Evolutionary conservation across 2,329 filamentous ascomycete species (phyloP).

Genomic region (Trichoderma sp.): DNA sequence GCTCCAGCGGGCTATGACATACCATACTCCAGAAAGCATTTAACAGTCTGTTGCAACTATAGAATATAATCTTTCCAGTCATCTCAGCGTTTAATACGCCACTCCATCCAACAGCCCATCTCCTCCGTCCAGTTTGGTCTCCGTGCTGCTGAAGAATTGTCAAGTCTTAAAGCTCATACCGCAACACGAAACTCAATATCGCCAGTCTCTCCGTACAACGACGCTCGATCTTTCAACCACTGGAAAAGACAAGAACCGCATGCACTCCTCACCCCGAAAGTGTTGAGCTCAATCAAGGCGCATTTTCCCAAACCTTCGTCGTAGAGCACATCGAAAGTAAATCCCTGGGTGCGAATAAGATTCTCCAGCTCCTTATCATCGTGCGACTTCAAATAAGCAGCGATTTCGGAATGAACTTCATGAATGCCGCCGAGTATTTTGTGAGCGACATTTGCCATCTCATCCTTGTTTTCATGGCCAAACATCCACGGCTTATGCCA

Average conservation of each 20-base stretch:
- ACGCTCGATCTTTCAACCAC: slow-evolving; percentile 45
- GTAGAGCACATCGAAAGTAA: slow-evolving; percentile 50
- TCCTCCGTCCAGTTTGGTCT: background rate
- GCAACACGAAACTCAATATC: slow-evolving; percentile 40
- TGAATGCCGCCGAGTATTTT: slow-evolving; percentile 6
- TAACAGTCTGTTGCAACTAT: too few relatives aligned
- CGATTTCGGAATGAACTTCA: slow-evolving; percentile 3
- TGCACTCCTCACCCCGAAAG: slow-evolving; percentile 48
- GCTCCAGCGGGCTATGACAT: background rate
- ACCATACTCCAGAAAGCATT: too few relatives aligned
- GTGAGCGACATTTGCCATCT: slow-evolving; percentile 29
- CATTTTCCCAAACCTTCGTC: slow-evolving; percentile 36
- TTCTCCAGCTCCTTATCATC: slow-evolving; percentile 34
- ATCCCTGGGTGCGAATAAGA: slow-evolving; percentile 44
- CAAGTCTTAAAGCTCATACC: background rate
- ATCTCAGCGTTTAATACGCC: background rate
- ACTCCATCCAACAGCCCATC: background rate
- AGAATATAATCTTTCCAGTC: too few relatives aligned
- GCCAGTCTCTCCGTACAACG: slow-evolving; percentile 43
- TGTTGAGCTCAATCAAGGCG: slow-evolving; percentile 50
- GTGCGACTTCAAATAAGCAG: slow-evolving; percentile 27
- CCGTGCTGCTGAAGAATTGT: background rate
- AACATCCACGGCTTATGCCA: slow-evolving; percentile 46
- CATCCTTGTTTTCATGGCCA: slow-evolving; percentile 18
- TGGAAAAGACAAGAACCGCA: slow-evolving; percentile 53